Evolutionary conservation across 352 stramenopile species (phyloP).

Genomic region (Phytophthora ohioensis): DNA sequence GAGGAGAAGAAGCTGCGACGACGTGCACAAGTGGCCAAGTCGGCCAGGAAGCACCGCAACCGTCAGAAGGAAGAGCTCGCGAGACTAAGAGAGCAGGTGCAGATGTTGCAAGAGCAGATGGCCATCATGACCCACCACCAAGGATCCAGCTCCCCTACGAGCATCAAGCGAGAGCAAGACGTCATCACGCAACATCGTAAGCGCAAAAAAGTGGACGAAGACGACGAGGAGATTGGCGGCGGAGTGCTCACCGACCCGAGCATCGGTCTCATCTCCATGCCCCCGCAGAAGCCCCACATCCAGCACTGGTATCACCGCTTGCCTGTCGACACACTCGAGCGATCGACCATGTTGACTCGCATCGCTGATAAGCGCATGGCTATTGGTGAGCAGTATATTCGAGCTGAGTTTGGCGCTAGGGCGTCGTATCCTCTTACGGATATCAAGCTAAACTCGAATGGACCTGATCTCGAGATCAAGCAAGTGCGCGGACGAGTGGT

Average conservation of each 20-base stretch:
- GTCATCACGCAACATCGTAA: slow-evolving; percentile 74
- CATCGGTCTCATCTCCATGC: slow-evolving; percentile 26
- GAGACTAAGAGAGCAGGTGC: slow-evolving; percentile 74
- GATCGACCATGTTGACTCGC: slow-evolving; percentile 52
- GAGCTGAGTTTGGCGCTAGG: slow-evolving; percentile 56
- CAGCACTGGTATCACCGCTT: slow-evolving; percentile 75
- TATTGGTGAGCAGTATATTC: slow-evolving; percentile 59
- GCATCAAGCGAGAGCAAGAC: slow-evolving; percentile 63
- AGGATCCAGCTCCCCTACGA: slow-evolving; percentile 42
- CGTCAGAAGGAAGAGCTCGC: slow-evolving; percentile 83
- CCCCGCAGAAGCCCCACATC: slow-evolving; percentile 43
- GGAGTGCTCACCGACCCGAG: slow-evolving; percentile 39
- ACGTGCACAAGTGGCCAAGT: slow-evolving; percentile 85
- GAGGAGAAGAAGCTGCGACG: slow-evolving; percentile 86
- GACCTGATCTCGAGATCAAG: slow-evolving; percentile 84
- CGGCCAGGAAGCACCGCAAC: slow-evolving; percentile 84
- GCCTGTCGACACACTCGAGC: slow-evolving; percentile 68
- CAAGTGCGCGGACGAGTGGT: slow-evolving; percentile 71
- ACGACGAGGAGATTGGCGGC: slow-evolving; percentile 29
- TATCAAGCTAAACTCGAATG: slow-evolving; percentile 84
- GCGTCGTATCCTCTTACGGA: slow-evolving; percentile 73
- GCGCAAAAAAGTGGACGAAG: slow-evolving; percentile 74
- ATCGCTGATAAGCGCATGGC: slow-evolving; percentile 69
- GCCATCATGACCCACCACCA: slow-evolving; percentile 65
- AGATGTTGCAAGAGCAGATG: slow-evolving; percentile 85